These are phyloP conservation scores for Saxispiralis lemnorum DNA, from an alignment of 495 filamentous ascomycete species.

Conservation along the genomic window DNA sequence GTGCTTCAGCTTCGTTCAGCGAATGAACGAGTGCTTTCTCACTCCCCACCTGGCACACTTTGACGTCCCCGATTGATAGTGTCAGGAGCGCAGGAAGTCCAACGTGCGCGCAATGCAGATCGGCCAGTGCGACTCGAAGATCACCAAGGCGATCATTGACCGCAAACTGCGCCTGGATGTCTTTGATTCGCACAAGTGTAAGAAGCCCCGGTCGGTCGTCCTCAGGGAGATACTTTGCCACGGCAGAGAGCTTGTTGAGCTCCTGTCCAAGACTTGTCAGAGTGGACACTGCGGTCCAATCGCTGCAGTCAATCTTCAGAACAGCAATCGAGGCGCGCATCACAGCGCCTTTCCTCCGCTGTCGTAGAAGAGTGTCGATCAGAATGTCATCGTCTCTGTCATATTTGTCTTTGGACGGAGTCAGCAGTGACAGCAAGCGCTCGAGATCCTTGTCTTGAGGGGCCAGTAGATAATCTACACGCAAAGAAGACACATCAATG, in stretches of 20 bases:
- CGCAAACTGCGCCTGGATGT: conserved; percentile 40
- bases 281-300: conserved; percentile 40
- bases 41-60: conserved; percentile 40
- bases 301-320: conserved; percentile 38
- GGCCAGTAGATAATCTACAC: conserved; percentile 52
- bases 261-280: conserved; percentile 61
- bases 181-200: conserved; percentile 48
- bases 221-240: conserved; percentile 87
- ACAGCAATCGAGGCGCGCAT: conserved; percentile 50
- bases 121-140: conserved; percentile 36
- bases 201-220: conserved; percentile 86
- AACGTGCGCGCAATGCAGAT: conserved; percentile 65
- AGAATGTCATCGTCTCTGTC: conserved; percentile 88
- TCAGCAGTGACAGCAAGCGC: conserved; percentile 66
- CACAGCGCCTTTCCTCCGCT: conserved; percentile 76
- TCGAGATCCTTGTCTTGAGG: conserved; percentile 70
- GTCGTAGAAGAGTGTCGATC: conserved; percentile 77
- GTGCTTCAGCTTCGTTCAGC: conserved; percentile 26
- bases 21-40: conserved; percentile 49
- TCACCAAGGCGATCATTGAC: conserved; percentile 44
- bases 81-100: conserved; percentile 67
- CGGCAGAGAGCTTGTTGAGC: conserved; percentile 59
- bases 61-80: conserved; percentile 43
- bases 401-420: conserved; percentile 80
- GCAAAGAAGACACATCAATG: conserved; percentile 41